Percentiles rank a stretch among this genome's conserved stretches.
Evolutionary conservation across 352 stramenopile species (phyloP).

Genomic region (Elongisporangium senticosum): DNA sequence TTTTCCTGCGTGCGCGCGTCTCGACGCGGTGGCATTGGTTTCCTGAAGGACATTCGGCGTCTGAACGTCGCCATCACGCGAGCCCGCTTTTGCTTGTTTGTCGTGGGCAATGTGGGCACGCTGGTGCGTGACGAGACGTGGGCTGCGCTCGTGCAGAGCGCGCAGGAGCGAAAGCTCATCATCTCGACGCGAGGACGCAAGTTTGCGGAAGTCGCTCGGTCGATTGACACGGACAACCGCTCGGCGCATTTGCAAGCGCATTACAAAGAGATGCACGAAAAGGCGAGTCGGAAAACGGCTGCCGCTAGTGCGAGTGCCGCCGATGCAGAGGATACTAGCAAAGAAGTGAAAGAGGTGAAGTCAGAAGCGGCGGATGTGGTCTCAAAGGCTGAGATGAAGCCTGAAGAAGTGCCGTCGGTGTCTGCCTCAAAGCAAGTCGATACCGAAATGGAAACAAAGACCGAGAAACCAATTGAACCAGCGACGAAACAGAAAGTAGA

Average conservation of each 20-base stretch:
- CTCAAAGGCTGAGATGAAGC: background rate
- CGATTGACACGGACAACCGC: constrained; percentile 35
- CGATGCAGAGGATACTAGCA: background rate
- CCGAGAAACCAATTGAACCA: background rate
- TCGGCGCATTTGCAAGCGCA: constrained; percentile 30
- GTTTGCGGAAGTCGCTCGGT: constrained; percentile 38
- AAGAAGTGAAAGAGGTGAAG: background rate
- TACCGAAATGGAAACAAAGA: background rate
- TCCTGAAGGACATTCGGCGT: constrained; percentile 86
- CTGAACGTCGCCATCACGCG: constrained; percentile 90
- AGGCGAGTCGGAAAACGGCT: constrained; percentile 33
- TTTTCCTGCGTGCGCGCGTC: constrained; percentile 94
- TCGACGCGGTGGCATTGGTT: constrained; percentile 77
- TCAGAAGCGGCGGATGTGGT: background rate
- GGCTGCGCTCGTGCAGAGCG: constrained; percentile 69
- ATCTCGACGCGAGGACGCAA: constrained; percentile 36
- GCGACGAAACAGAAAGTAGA: background rate
- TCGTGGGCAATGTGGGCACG: constrained; percentile 77
- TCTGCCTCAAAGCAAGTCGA: background rate
- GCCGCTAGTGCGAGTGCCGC: background rate
- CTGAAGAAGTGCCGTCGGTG: background rate
- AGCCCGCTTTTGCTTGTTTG: constrained; percentile 82
- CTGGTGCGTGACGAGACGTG: constrained; percentile 76
- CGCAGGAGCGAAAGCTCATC: constrained; percentile 55
- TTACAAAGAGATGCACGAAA: constrained; percentile 71